Base-by-base conservation (phyloP, 805 yeast genomes). In the Suhomyces prunicola region DNA sequence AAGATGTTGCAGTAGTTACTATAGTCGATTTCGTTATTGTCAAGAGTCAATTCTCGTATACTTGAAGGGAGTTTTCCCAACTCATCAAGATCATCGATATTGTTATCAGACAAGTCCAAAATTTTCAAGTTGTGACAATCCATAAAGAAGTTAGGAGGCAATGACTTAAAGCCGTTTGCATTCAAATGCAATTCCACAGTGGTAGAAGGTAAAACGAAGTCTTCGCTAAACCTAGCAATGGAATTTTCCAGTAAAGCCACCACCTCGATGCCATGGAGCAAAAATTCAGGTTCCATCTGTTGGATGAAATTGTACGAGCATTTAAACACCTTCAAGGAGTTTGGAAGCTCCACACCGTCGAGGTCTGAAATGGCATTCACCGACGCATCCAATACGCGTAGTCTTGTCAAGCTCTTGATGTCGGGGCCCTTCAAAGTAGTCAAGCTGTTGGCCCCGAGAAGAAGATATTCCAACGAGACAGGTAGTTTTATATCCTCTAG, bases 51-150 rank as follows among this genome's bases (percentile, higher is more conserved):
- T 23, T 54, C 56, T 22, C 41, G 36, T 13, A 65, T 40, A 8
- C 57, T 53, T 1, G 48, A 47, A 0, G 68, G 68, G 7, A 65
- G 50, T 8, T 23, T 17, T 8, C 68, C 67, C 31, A 63, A 52
- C 24, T 65, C 67, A 41, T 65, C 69, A 13, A 62, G 50, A 27
- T 64, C 68, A 52, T 62, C 64, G 26, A 65, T 57, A 8, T 36
- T 12, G 48, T 64, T 64, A 12, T 58, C 59, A 9, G 59, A 55
- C 4, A 64, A 35, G 36, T 57, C 50, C 17, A 65, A 50, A 1
- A 50, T 27, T 27, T 35, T 26, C 23, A 65, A 51, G 5, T 50
- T 44, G 1, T 44, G 35, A 45, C 60, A 51, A 9, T 24, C 12
- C 2, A 35, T 12, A 36, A 65, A 61, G 47, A 64, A 56, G 42